These are phyloP conservation scores for Rhodotorula sp. DNA, from an alignment of 1,284 basidiomycete species.

Conservation along the genomic window DNA sequence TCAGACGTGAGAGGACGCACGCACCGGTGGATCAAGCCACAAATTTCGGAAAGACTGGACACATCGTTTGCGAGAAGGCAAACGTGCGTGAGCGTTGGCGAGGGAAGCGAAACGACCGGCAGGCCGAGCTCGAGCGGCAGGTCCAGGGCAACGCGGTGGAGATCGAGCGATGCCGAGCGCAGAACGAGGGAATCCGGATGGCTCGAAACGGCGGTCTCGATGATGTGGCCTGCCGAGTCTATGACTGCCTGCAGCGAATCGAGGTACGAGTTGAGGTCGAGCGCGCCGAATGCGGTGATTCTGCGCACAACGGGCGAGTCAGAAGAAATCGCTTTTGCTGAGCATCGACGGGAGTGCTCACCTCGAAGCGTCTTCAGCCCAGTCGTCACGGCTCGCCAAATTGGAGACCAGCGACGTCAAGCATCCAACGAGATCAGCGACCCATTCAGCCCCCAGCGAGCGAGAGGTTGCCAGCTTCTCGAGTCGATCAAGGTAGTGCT, in stretches of 20 bases:
- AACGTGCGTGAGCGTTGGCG: conserved; percentile 5
- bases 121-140: conserved; percentile 20
- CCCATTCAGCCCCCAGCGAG: not conserved
- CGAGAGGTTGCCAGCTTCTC: not conserved
- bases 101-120: conserved; percentile 17
- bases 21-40: conserved; percentile 16
- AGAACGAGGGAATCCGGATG: conserved; percentile 9
- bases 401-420: conserved; percentile 2
- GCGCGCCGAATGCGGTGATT: not conserved
- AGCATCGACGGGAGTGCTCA: not conserved
- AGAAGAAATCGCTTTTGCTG: not conserved
- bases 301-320: not conserved
- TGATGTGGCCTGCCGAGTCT: not conserved
- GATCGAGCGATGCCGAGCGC: conserved; percentile 11
- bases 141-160: conserved; percentile 14
- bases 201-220: conserved; percentile 5
- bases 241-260: conserved; percentile 12
- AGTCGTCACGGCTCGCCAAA: conserved; percentile 14
- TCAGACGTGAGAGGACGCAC: not conserved
- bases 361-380: not conserved
- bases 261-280: conserved; percentile 9
- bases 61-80: conserved; percentile 17
- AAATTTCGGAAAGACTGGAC: conserved; percentile 12
- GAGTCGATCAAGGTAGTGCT: conserved; percentile 1
- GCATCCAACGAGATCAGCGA: not conserved